A percentile compares a stretch with the other conserved stretches of the same genome.
Evolutionary conservation across 2,329 filamentous ascomycete genomes (phyloP).

Genomic region (Magnaporthiopsis poae): DNA sequence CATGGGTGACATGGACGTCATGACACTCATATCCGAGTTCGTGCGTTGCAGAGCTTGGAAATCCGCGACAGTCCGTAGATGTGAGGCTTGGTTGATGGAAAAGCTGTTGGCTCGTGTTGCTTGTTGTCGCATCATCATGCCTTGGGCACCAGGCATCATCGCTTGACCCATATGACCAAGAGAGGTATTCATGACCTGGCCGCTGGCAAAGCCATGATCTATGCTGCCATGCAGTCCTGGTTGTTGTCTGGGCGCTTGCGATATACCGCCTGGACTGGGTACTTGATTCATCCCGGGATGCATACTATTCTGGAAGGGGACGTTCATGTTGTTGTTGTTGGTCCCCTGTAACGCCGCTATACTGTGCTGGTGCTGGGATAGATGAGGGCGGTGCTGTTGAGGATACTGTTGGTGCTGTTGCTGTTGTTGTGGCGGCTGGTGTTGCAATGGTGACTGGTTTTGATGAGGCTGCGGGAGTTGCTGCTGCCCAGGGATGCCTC

Average conservation of each 20-base stretch:
- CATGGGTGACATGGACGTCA: slow-evolving; percentile 22
- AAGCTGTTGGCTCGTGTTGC: slow-evolving; percentile 31
- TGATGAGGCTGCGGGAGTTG: slow-evolving; percentile 17
- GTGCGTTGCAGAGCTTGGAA: slow-evolving; percentile 40
- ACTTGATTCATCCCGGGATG: slow-evolving; percentile 6
- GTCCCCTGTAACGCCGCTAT: slow-evolving; percentile 25
- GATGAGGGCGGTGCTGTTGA: slow-evolving; percentile 8
- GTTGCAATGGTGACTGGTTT: slow-evolving; percentile 24
- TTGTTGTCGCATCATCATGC: slow-evolving; percentile 24
- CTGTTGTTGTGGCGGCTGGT: slow-evolving; percentile 20
- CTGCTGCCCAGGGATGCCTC: slow-evolving; percentile 13
- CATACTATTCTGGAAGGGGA: slow-evolving; percentile 4
- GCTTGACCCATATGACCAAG: slow-evolving; percentile 8
- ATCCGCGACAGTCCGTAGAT: slow-evolving; percentile 36
- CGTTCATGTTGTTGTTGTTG: slow-evolving; percentile 11
- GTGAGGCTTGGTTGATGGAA: slow-evolving; percentile 25
- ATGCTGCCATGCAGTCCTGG: slow-evolving; percentile 17
- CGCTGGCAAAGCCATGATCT: slow-evolving; percentile 5
- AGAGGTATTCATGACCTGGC: slow-evolving; percentile 10
- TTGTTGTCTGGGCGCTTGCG: slow-evolving; percentile 8
- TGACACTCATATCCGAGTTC: slow-evolving; percentile 29
- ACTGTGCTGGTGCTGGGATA: slow-evolving; percentile 21
- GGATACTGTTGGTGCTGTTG: slow-evolving; percentile 22
- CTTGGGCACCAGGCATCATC: slow-evolving; percentile 9
- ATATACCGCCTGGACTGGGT: slow-evolving; percentile 3